Evolutionary conservation across 768 basidiomycete genomes (phyloP), one percentile per base, ranked within the genome.

Genomic region (Termitomyces sp.): DNA sequence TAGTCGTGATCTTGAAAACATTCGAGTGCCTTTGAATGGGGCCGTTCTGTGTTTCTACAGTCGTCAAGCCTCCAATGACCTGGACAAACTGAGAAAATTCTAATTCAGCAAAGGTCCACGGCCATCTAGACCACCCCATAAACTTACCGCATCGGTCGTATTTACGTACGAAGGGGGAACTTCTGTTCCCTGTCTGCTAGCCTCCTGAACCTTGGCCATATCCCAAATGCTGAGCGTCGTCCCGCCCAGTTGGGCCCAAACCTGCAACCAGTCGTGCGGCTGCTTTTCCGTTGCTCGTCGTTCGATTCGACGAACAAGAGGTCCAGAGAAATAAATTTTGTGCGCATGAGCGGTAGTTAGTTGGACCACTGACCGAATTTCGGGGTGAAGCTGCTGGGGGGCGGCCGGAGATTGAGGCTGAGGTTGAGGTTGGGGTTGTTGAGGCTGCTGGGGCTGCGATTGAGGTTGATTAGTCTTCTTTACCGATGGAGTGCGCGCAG

Each of bases 141-240:
- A 14, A 81, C 90, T 70, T 66, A 92, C 90, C 44, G 90, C 88
- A 71, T 95, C 93, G 4, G 89, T 92, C 45, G 87, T 81, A 68
- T 95, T 95, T 63, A 93, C 77, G 69, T 94, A 95, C 1, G 83
- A 76, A 6, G 93, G 93, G 14, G 93, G 92, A 1, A 92, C 90
- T 71, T 94, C 88, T 59, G 71, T 83, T 15, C 90, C 90, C 62
- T 84, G 76, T 62, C 81, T 83, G 61, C 83, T 91, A 2, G 93
- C 93, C 65, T 87, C 88, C 59, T 93, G 85, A 54, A 95, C 85
- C 62, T 87, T 82, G 63, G 81, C 83, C 88, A 94, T 93, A 66
- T 93, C 90, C 93, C 93, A 95, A 42, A 93, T 77, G 62, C 90
- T 92, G 62, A 95, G 77, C 21, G 89, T 93, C 5, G 90, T 93